phyloP scores from a whole-genome alignment of 805 yeast species.

The Ogataea methanolica region DNA sequence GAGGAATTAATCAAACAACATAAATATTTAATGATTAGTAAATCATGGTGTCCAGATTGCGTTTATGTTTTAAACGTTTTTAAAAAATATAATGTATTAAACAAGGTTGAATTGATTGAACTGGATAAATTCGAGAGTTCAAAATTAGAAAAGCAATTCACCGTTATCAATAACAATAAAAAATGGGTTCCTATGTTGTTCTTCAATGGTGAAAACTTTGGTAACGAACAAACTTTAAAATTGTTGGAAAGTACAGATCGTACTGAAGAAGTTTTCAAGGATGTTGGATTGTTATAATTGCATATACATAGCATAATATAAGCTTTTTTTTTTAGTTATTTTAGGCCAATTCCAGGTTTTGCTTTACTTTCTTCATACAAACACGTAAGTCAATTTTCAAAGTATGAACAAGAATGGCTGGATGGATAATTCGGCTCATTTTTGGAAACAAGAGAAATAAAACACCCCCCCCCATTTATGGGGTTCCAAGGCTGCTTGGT shows the following conservation, averaged over 20 bases:
- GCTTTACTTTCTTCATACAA: too few species aligned
- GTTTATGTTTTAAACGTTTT: conserved; percentile 55
- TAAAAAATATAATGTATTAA: conserved; percentile 45
- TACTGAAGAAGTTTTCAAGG: conserved; percentile 32
- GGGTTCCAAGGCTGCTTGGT: too few species aligned
- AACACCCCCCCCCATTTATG: background rate
- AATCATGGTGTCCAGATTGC: conserved; percentile 80
- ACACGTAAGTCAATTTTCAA: too few species aligned
- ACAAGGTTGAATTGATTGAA: conserved; percentile 54
- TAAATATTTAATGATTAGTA: conserved; percentile 54
- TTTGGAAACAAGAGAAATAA: too few species aligned
- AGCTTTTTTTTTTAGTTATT: too few species aligned
- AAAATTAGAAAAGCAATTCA: conserved; percentile 50
- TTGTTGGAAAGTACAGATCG: conserved; percentile 31
- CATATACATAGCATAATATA: too few species aligned
- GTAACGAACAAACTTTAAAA: conserved; percentile 48
- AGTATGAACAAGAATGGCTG: too few species aligned
- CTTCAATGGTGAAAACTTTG: conserved; percentile 54
- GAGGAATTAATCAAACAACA: conserved; percentile 40
- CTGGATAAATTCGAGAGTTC: conserved; percentile 55
- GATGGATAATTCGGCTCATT: background rate
- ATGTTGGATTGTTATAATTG: conserved; percentile 24
- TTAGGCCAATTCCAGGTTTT: too few species aligned
- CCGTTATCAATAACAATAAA: conserved; percentile 46
- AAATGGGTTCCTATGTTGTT: conserved; percentile 71